Conservation (phyloP, 2,329 filamentous ascomycete genomes). For the Ceratocystiopsis minuta region DNA sequence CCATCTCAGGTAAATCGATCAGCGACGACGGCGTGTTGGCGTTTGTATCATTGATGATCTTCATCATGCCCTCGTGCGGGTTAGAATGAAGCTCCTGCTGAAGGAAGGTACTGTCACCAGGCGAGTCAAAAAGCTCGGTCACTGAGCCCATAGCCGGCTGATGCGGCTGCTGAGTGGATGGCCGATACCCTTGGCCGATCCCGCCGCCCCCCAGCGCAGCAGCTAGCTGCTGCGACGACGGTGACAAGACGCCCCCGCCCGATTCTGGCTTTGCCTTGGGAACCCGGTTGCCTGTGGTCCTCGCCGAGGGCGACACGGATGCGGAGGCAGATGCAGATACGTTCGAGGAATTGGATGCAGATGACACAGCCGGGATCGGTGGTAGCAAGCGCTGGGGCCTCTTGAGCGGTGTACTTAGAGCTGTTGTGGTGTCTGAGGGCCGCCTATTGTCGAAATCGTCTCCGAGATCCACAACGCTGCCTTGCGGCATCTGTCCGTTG, state of each 20-base stretch:
- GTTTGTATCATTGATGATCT: slow-evolving; percentile 46
- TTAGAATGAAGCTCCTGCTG: slow-evolving; percentile 38
- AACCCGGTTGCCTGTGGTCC: too few relatives aligned
- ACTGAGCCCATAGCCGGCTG: slow-evolving; percentile 28
- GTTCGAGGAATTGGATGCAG: too few relatives aligned
- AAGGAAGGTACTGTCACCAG: slow-evolving; percentile 29
- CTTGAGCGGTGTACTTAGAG: slow-evolving; percentile 27
- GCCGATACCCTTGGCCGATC: not conserved
- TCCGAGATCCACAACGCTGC: slow-evolving; percentile 39
- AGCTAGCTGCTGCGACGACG: slow-evolving; percentile 10
- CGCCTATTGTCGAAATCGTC: slow-evolving; percentile 38
- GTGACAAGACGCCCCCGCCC: not conserved
- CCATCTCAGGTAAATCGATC: slow-evolving; percentile 37
- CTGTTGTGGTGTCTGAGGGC: slow-evolving; percentile 15
- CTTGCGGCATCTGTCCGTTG: slow-evolving; percentile 31
- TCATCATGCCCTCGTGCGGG: slow-evolving; percentile 45
- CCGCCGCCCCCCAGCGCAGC: not conserved
- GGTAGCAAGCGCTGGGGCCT: slow-evolving; percentile 35
- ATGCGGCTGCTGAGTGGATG: too few relatives aligned
- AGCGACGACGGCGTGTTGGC: slow-evolving; percentile 25
- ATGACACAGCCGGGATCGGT: slow-evolving; percentile 23
- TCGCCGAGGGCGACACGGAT: not conserved
- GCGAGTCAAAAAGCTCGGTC: slow-evolving; percentile 40
- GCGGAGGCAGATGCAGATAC: slow-evolving; percentile 7
- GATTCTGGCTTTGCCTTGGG: too few relatives aligned